Base-by-base conservation (phyloP, 2,329 filamentous ascomycete species). In the Fusarium dlaminii region DNA sequence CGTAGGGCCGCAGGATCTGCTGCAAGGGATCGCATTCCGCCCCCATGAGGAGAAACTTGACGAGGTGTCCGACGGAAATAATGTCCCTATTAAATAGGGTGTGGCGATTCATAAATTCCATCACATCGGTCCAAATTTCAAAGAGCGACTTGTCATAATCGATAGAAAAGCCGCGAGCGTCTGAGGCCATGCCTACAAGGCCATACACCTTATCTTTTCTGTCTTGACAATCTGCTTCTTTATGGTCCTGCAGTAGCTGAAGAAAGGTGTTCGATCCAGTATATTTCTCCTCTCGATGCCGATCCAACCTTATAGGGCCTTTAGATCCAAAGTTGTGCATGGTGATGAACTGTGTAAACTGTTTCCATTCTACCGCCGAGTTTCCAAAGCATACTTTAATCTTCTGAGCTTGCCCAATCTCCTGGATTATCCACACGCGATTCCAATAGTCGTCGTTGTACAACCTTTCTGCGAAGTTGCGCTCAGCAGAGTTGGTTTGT, bases 401-500 rank as follows among this genome's bases (percentile, higher is more conserved):
- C 11, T 48, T 22, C 4, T 7, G 11, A 20, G 52, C 42, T 12
- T 20, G 36, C 7, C 29, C 42, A 17, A 63, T 42, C 20, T 60
- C 42, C 20, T 60, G 18, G 5, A 60, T 49, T 9, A 63, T 60
- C 61, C 36, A 60, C 2, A 60, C 15, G 0, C 29, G 29, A 4
- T 60, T 42, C 54, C 36, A 60, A 11, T 60, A 63, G 2, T 1
- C 9, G 10, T 63, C 29, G 3, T 7, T 34, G 10, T 34, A 60
- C 14, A 63, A 10, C 2, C 24, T n/a, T 11, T 14, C 2, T 7
- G 42, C 61, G 4, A 60, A 29, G 3, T 7, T 27, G 1, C n/a
- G 29, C 29, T 24, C 18, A 14, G 14, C 8, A 1, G 18, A 4
- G 0, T 8, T 22, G 3, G 18, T n/a, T n/a, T 8, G 6, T 0